Base-by-base conservation (phyloP, 129 eudicot genomes). In the Dittrichia graveolens region DNA sequence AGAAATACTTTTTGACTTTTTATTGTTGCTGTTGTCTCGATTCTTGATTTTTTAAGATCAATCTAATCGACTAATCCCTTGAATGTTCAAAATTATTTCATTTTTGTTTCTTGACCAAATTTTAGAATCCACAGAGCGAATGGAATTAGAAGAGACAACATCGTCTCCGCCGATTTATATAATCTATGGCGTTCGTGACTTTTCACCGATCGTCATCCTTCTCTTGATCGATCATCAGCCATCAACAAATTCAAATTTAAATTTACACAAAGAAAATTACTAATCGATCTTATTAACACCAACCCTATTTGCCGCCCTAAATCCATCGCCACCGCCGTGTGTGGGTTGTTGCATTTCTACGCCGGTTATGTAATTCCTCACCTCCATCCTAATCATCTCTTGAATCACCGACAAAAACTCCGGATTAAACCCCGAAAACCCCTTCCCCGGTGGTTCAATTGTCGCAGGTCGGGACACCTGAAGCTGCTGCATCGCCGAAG, bases 341-440 rank as follows among this genome's bases (percentile, higher is more conserved):
- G 77, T 74, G 66, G 76, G 77, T 57, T 55, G 81, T 31, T 77
- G 80, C 61, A 43, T 42, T 7, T 45, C 85, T 24, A 44, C 62
- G 18, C 75, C 91, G 59, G 79, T 78, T 83, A 92, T 89, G 78
- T 87, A 89, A 65, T 70, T 85, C 75, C 98, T 86, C 80, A 89
- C 98, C 70, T 89, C 98, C 69, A 77, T 85, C 79, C 79, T 87
- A 46, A 92, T 85, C 98, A 92, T 92, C 50, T 85, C 98, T 67
- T 92, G 95, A 96, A 92, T 87, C 88, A 87, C 96, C 61, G 82
- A 80, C 74, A 89, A 54, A 74, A 92, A 76, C 65, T 92, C 98
- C 12, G 71, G 57, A 47, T 75, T 81, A 37, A 92, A 82, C 19
- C 85, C 78, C 76, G 81, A 64, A 61, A 71, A 74, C 19, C 61